Evolutionary conservation across 2,329 filamentous ascomycete species (phyloP).

Genomic region (Ceratocystis ficicola): DNA sequence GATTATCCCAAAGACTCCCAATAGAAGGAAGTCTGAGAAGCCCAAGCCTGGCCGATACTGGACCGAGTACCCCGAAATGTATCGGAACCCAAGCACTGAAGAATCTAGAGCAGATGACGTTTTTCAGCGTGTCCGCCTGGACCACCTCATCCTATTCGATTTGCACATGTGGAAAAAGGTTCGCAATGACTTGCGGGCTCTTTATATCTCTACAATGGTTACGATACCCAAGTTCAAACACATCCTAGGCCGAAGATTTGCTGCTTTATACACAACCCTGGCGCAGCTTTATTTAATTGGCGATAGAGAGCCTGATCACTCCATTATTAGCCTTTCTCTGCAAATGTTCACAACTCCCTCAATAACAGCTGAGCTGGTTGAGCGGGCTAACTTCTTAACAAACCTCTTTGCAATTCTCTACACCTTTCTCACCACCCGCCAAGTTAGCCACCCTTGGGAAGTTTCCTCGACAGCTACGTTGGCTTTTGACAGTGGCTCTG

Average conservation of each 20-base stretch:
- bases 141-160: slow-evolving; percentile 92
- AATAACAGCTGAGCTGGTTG: slow-evolving; percentile 90
- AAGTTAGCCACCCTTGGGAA: slow-evolving; percentile 87
- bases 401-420: slow-evolving; percentile 93
- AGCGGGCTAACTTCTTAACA: slow-evolving; percentile 88
- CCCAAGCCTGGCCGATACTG: slow-evolving; percentile 63
- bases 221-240: slow-evolving; percentile 94
- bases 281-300: slow-evolving; percentile 93
- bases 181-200: slow-evolving; percentile 74
- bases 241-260: slow-evolving; percentile 82
- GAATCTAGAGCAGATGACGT: slow-evolving; percentile 71
- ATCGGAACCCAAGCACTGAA: slow-evolving; percentile 49
- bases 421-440: slow-evolving; percentile 88
- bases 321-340: slow-evolving; percentile 92
- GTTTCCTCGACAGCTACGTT: slow-evolving; percentile 76
- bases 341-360: slow-evolving; percentile 96
- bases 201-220: slow-evolving; percentile 94
- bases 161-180: slow-evolving; percentile 93
- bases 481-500: slow-evolving; percentile 85
- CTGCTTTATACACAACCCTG: slow-evolving; percentile 83
- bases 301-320: slow-evolving; percentile 92
- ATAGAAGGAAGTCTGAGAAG: slow-evolving; percentile 33
- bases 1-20: slow-evolving; percentile 68
- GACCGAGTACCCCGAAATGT: slow-evolving; percentile 66
- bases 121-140: slow-evolving; percentile 75